Evolutionary conservation across 306 rosid genomes (phyloP).

Genomic region (Inga leiocalycina): DNA sequence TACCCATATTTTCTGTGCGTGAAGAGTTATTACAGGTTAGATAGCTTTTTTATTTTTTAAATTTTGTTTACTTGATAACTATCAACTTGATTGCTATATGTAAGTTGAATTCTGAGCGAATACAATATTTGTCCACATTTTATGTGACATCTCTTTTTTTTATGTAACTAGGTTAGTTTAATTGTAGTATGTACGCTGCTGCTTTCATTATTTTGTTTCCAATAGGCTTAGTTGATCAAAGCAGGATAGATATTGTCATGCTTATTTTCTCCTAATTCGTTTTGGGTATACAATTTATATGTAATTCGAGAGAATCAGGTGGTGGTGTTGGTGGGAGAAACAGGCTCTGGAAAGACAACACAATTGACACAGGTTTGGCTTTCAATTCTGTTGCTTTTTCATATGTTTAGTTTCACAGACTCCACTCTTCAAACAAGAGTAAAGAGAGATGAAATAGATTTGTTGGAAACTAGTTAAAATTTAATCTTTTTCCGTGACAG

Average conservation of each 20-base stretch:
- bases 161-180: no score
- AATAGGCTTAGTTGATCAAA: no score
- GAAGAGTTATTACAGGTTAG: conserved; percentile 91
- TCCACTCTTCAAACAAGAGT: background rate
- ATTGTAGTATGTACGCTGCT: background rate
- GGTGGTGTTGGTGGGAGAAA: conserved; percentile 93
- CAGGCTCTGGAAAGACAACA: conserved; percentile 99
- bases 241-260: background rate
- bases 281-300: conserved; percentile 45
- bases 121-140: background rate
- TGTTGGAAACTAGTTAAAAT: conserved; percentile 7
- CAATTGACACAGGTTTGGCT: conserved; percentile 85
- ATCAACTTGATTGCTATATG: background rate
- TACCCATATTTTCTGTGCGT: conserved; percentile 92
- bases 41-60: conserved; percentile 29
- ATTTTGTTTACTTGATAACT: background rate
- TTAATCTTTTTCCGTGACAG: conserved; percentile 56
- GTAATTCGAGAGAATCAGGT: conserved; percentile 94
- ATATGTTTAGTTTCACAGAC: background rate
- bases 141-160: no score
- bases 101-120: background rate
- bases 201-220: background rate
- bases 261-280: conserved; percentile 20
- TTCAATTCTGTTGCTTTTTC: background rate
- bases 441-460: background rate